Conservation (phyloP, 176 grass and related monocot species). For the Pontederia crassipes region DNA sequence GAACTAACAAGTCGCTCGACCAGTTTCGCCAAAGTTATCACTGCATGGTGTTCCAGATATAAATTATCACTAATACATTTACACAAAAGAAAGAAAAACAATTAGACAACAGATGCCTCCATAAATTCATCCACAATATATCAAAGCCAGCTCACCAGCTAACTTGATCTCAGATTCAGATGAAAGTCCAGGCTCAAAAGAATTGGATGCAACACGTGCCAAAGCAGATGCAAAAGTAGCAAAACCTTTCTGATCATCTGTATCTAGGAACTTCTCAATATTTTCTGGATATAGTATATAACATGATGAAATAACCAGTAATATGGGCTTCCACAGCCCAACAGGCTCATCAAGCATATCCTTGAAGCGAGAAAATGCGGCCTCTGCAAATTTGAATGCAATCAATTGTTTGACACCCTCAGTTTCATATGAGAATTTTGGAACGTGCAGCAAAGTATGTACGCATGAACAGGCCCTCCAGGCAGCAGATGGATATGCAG, state of each 20-base stretch:
- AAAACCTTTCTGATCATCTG: constrained; percentile 38
- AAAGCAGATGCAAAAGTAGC: constrained; percentile 42
- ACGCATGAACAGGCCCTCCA: constrained; percentile 76
- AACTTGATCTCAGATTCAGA: constrained; percentile 73
- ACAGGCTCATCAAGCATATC: constrained; percentile 40
- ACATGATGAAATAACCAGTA: constrained; percentile 65
- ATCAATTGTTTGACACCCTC: constrained; percentile 36
- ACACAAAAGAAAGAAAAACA: neutral
- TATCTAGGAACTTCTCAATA: constrained; percentile 40
- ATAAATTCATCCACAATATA: neutral
- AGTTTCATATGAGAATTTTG: constrained; percentile 33
- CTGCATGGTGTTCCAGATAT: constrained; percentile 26
- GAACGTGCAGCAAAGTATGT: constrained; percentile 54
- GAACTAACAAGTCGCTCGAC: constrained; percentile 35
- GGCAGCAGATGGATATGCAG: constrained; percentile 66
- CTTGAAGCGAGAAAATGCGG: constrained; percentile 47
- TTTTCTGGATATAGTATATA: constrained; percentile 69
- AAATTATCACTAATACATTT: neutral
- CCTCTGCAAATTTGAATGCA: constrained; percentile 31
- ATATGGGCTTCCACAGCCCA: constrained; percentile 52
- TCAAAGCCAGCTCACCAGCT: constrained; percentile 32
- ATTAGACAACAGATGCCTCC: neutral
- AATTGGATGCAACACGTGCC: constrained; percentile 49
- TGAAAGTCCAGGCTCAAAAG: constrained; percentile 44
- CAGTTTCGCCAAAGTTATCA: constrained; percentile 42